Evolutionary conservation across 169 alveolate genomes (phyloP).

Genomic region (Eimeria tenella): DNA sequence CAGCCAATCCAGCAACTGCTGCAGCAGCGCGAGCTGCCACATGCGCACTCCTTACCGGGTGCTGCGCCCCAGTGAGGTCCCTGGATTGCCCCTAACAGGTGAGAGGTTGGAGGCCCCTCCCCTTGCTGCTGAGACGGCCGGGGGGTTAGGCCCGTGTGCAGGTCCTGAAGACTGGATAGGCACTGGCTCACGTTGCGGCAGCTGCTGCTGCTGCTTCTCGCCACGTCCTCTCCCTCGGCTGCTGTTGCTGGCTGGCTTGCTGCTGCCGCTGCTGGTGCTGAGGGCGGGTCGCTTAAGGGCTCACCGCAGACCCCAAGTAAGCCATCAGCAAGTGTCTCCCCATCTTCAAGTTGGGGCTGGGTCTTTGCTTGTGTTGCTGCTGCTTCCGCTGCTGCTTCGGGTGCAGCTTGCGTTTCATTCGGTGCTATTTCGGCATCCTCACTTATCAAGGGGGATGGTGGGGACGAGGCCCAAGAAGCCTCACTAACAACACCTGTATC

Average conservation of each 20-base stretch:
- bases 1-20: constrained; percentile 43
- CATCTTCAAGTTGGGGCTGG: not conserved
- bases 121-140: constrained; percentile 27
- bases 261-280: constrained; percentile 32
- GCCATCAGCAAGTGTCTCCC: constrained; percentile 32
- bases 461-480: not conserved
- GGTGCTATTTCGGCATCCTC: not conserved
- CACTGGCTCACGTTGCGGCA: not conserved
- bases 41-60: not conserved
- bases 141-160: constrained; percentile 33
- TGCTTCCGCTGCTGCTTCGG: constrained; percentile 7
- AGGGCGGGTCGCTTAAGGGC: not conserved
- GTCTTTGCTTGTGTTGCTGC: not conserved
- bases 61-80: not conserved
- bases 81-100: not conserved
- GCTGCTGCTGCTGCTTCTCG: constrained; percentile 27
- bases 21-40: constrained; percentile 33
- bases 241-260: not conserved
- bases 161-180: not conserved
- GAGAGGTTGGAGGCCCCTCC: not conserved
- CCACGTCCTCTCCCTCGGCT: not conserved
- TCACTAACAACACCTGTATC: not conserved
- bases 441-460: constrained; percentile 15
- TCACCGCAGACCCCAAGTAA: constrained; percentile 10
- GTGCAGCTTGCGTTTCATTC: not conserved